These are phyloP conservation scores for Biscogniauxia sp. DNA, from an alignment of 2,329 filamentous ascomycete species.

Conservation along the genomic window DNA sequence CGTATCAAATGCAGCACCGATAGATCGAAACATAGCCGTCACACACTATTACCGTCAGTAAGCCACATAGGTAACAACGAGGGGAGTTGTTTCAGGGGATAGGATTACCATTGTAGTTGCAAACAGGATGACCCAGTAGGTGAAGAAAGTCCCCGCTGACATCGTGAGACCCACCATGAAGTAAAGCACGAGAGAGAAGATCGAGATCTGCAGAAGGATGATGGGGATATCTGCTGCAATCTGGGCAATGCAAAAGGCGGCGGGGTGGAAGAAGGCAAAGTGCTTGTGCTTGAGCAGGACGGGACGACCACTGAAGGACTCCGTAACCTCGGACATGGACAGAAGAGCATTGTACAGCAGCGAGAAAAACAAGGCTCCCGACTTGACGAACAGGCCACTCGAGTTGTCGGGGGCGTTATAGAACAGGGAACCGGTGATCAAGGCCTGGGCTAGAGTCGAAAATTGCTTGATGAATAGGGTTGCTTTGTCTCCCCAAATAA, in stretches of 20 bases:
- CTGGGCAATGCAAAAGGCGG: conserved; percentile 49
- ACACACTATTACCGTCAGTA: not conserved
- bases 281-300: conserved; percentile 70
- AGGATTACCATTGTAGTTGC: conserved; percentile 42
- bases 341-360: conserved; percentile 62
- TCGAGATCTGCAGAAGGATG: conserved; percentile 53
- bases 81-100: not conserved
- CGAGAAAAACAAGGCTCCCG: conserved; percentile 61
- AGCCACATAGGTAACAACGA: not conserved
- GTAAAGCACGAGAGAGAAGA: conserved; percentile 62
- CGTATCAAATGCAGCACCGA: not conserved
- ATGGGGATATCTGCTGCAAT: conserved; percentile 48
- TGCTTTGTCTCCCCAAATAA: conserved; percentile 34
- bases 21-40: not conserved
- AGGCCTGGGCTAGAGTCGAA: conserved; percentile 33
- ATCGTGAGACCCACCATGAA: conserved; percentile 56
- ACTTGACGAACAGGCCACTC: conserved; percentile 55
- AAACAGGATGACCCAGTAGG: conserved; percentile 54
- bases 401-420: conserved; percentile 33
- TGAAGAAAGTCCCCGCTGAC: conserved; percentile 62
- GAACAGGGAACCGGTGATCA: conserved; percentile 35
- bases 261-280: conserved; percentile 65
- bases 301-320: conserved; percentile 60
- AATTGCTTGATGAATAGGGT: conserved; percentile 36
- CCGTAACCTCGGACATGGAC: conserved; percentile 58